These are phyloP conservation scores for Populus deltoides DNA, from an alignment of 345 rosid genomes.

Conservation along the genomic window DNA sequence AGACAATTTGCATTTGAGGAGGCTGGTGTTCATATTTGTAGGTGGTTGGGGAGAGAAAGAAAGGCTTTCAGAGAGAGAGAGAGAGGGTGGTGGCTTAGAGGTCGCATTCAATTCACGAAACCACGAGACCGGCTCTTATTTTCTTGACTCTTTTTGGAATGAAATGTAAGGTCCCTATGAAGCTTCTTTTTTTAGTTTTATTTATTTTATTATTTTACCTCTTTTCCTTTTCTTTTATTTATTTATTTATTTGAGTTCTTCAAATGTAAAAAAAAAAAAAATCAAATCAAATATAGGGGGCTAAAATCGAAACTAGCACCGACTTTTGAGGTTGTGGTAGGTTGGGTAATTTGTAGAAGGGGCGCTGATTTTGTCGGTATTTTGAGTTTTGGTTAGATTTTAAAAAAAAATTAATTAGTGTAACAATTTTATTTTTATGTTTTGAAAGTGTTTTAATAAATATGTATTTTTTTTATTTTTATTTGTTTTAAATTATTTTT, in stretches of 20 bases:
- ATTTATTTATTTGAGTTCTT: not conserved
- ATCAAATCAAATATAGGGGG: not conserved
- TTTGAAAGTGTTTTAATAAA: too few species aligned
- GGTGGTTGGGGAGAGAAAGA: conserved; percentile 12
- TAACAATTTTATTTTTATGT: too few species aligned
- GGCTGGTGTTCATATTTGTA: conserved; percentile 25
- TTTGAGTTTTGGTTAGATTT: not conserved
- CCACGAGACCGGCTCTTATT: conserved; percentile 17
- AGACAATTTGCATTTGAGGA: conserved; percentile 6
- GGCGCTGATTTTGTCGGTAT: not conserved
- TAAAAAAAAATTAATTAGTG: too few species aligned
- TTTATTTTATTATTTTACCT: not conserved
- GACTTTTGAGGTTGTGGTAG: not conserved
- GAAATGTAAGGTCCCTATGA: not conserved
- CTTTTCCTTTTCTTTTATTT: not conserved
- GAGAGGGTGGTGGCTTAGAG: conserved; percentile 3
- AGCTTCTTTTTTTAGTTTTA: not conserved
- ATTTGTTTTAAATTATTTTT: too few species aligned
- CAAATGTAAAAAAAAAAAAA: not conserved
- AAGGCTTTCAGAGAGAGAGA: conserved; percentile 9
- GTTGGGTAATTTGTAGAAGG: not conserved
- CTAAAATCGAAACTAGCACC: not conserved
- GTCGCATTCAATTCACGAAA: conserved; percentile 41
- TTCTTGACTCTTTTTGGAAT: not conserved
- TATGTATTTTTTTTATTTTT: too few species aligned